A percentile compares a stretch with the other conserved stretches of the same genome.
Evolutionary conservation across 2,329 filamentous ascomycete genomes (phyloP).

Genomic region (Sodiomyces alkalinus): DNA sequence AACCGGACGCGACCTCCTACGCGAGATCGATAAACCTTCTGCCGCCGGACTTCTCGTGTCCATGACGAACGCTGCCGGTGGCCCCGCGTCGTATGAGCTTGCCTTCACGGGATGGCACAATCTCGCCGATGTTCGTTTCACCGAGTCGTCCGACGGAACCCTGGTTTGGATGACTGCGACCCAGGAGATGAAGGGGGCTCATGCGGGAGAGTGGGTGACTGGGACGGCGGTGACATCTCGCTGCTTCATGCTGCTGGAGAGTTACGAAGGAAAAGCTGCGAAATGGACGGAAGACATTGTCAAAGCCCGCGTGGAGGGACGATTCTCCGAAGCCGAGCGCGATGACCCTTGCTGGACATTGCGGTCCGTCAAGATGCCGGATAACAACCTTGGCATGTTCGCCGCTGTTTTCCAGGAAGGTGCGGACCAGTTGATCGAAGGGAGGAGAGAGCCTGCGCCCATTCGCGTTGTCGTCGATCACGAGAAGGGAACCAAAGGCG

Average conservation of each 20-base stretch:
- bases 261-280: slow-evolving; percentile 62
- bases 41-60: slow-evolving; percentile 46
- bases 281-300: slow-evolving; percentile 74
- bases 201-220: slow-evolving; percentile 29
- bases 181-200: slow-evolving; percentile 41
- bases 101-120: slow-evolving; percentile 59
- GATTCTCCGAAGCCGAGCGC: slow-evolving; percentile 71
- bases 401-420: slow-evolving; percentile 61
- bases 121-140: slow-evolving; percentile 57
- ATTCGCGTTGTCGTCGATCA: slow-evolving; percentile 63
- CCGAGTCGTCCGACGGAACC: slow-evolving; percentile 49
- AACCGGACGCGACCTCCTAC: slow-evolving; percentile 62
- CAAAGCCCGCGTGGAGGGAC: slow-evolving; percentile 72
- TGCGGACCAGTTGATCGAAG: slow-evolving; percentile 43
- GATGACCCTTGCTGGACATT: slow-evolving; percentile 72
- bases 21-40: slow-evolving; percentile 73
- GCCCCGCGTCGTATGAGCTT: slow-evolving; percentile 51
- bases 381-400: slow-evolving; percentile 42
- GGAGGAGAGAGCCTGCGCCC: slow-evolving; percentile 50
- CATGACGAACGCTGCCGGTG: slow-evolving; percentile 47
- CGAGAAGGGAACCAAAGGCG: slow-evolving; percentile 48
- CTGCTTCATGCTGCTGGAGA: slow-evolving; percentile 57
- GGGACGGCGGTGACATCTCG: slow-evolving; percentile 42
- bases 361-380: slow-evolving; percentile 49
- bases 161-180: slow-evolving; percentile 54